Evolutionary conservation across 2,329 filamentous ascomycete species (phyloP).

Genomic region (Raffaelea deltoideospora): DNA sequence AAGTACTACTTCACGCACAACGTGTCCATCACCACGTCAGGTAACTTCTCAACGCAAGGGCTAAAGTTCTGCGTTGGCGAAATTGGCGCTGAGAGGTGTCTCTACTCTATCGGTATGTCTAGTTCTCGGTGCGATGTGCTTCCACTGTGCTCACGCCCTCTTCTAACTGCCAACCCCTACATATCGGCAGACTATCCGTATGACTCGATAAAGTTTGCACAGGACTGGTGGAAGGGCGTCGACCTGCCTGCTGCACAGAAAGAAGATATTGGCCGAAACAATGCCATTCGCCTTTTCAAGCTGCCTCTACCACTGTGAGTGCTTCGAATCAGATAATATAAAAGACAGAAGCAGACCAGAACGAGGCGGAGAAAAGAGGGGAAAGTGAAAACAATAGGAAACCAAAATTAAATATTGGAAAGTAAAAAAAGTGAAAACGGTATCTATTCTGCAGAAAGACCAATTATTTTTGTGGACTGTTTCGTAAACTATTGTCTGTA

Average conservation of each 20-base stretch:
- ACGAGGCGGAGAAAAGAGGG: too few relatives aligned
- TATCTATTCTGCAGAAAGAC: too few relatives aligned
- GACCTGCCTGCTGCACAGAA: slow-evolving; percentile 15
- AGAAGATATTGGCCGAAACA: slow-evolving; percentile 13
- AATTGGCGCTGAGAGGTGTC: slow-evolving; percentile 21
- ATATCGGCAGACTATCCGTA: slow-evolving; percentile 17
- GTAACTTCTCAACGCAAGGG: slow-evolving; percentile 23
- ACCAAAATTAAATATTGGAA: too few relatives aligned
- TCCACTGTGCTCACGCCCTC: slow-evolving; percentile 23
- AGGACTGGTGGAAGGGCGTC: slow-evolving; percentile 18
- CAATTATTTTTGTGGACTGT: too few relatives aligned
- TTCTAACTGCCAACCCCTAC: not conserved
- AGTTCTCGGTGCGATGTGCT: slow-evolving; percentile 21
- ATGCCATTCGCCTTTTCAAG: slow-evolving; percentile 19
- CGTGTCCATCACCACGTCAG: slow-evolving; percentile 25
- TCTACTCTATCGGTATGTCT: slow-evolving; percentile 23
- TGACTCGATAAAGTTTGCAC: slow-evolving; percentile 17
- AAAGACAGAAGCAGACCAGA: too few relatives aligned
- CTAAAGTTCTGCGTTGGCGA: slow-evolving; percentile 25
- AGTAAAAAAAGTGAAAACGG: too few relatives aligned
- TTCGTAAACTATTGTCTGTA: too few relatives aligned
- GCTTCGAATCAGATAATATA: too few relatives aligned
- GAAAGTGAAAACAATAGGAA: too few relatives aligned
- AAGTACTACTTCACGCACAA: slow-evolving; percentile 23
- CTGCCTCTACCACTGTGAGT: slow-evolving; percentile 14